phyloP scores from a whole-genome alignment of 768 basidiomycete genomes.

The Pilatotrama ljubarskyi region DNA sequence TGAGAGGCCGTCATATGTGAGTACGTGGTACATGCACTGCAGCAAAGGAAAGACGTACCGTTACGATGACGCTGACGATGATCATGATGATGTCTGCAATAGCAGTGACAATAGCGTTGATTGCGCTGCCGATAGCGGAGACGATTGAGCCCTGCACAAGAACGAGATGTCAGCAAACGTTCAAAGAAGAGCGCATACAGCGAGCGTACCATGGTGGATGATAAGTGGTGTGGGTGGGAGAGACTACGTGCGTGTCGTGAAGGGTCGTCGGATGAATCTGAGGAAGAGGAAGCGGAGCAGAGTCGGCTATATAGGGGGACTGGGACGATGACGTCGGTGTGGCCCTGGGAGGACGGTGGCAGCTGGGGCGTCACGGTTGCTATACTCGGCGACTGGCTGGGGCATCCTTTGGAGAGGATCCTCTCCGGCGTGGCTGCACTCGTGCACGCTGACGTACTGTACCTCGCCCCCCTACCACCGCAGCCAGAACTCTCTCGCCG shows the following conservation, averaged over 20 bases:
- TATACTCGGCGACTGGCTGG: not conserved
- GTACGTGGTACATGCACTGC: not conserved
- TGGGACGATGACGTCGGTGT: conserved; percentile 9
- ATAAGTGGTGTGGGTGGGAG: not conserved
- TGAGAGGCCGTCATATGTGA: conserved; percentile 29
- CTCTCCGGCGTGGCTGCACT: not conserved
- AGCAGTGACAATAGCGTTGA: conserved; percentile 59
- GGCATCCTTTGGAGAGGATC: conserved; percentile 1
- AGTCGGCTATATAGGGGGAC: conserved; percentile 5
- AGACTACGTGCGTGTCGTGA: conserved; percentile 3
- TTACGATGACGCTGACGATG: conserved; percentile 58
- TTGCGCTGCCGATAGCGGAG: conserved; percentile 63
- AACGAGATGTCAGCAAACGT: not conserved
- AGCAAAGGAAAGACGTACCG: conserved; percentile 46
- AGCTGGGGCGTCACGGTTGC: conserved; percentile 6
- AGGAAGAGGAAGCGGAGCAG: not conserved
- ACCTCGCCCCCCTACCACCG: conserved; percentile 6
- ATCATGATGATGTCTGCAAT: conserved; percentile 61
- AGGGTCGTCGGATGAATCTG: conserved; percentile 9
- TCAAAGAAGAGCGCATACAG: not conserved
- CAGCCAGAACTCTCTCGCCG: conserved; percentile 5
- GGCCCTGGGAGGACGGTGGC: not conserved
- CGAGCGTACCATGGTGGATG: not conserved
- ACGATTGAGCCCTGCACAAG: conserved; percentile 54
- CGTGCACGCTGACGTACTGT: conserved; percentile 12